A percentile compares a stretch with the other conserved stretches of the same genome.
Conservation (phyloP, 352 stramenopile genomes). For the Salisapilia sapeloensis region DNA sequence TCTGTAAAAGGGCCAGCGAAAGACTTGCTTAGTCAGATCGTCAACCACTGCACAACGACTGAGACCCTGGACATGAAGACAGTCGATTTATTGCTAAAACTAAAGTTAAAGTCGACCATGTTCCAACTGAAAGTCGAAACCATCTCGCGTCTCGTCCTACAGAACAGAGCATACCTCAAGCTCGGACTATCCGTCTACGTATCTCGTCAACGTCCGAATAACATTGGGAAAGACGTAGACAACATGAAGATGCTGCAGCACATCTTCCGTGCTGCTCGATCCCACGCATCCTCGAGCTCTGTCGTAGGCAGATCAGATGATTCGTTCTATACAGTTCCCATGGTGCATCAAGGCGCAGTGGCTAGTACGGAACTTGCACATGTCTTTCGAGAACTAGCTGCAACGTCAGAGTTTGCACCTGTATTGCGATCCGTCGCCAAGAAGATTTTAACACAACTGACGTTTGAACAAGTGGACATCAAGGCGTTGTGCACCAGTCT, state of each 20-base stretch:
- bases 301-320: constrained; percentile 20
- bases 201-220: constrained; percentile 55
- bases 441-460: constrained; percentile 69
- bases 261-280: constrained; percentile 56
- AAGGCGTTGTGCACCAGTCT: constrained; percentile 65
- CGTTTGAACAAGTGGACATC: constrained; percentile 71
- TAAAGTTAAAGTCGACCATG: constrained; percentile 80
- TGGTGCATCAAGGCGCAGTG: constrained; percentile 31
- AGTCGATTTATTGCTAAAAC: constrained; percentile 57
- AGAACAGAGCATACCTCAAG: constrained; percentile 49
- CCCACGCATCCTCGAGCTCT: constrained; percentile 1
- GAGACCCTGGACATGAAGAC: constrained; percentile 34
- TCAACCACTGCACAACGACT: constrained; percentile 43
- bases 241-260: constrained; percentile 85
- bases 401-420: constrained; percentile 44
- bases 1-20: constrained; percentile 54
- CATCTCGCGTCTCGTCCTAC: constrained; percentile 59
- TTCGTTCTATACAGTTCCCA: constrained; percentile 30
- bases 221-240: constrained; percentile 73
- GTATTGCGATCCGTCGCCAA: constrained; percentile 75
- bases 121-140: constrained; percentile 78
- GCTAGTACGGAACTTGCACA: constrained; percentile 52
- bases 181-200: constrained; percentile 55
- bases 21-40: constrained; percentile 56
- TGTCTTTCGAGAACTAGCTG: constrained; percentile 73